These are phyloP conservation scores for Aspergillus felis DNA, from an alignment of 2,329 filamentous ascomycete species.

Conservation along the genomic window DNA sequence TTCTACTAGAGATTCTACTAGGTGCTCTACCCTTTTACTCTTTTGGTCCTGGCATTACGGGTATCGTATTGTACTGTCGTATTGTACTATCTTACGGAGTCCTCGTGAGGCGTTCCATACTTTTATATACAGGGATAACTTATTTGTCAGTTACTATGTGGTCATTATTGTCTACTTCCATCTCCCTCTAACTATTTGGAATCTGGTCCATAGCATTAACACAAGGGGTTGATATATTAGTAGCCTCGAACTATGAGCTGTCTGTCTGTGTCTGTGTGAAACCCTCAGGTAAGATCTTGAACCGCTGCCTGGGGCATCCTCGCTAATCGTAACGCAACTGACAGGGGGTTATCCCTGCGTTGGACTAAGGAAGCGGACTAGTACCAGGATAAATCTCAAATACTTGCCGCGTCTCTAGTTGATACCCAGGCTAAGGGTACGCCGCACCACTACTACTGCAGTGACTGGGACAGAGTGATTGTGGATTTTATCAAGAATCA, in stretches of 20 bases:
- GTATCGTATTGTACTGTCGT: neutral
- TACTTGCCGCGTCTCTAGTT: slow-evolving; percentile 28
- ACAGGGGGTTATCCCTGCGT: slow-evolving; percentile 25
- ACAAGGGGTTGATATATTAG: neutral
- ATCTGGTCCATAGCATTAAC: neutral
- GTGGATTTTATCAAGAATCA: slow-evolving; percentile 19
- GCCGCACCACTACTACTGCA: slow-evolving; percentile 10
- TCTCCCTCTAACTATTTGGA: neutral
- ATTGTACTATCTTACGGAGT: neutral
- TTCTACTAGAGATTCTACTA: neutral
- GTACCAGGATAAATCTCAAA: slow-evolving; percentile 33
- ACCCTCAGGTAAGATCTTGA: neutral
- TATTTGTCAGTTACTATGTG: neutral
- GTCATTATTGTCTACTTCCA: neutral
- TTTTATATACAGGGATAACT: neutral
- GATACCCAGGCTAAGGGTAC: slow-evolving; percentile 14
- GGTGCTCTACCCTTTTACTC: slow-evolving; percentile 7
- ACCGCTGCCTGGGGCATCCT: neutral
- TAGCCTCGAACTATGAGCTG: neutral
- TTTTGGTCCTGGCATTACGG: neutral
- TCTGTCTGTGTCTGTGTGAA: neutral
- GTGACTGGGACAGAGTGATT: slow-evolving; percentile 12
- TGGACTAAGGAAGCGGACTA: slow-evolving; percentile 12
- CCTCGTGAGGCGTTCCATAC: neutral
- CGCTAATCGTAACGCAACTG: slow-evolving; percentile 11